Evolutionary conservation across 106 monocot genomes (phyloP).

Genomic region (Acorus calamus): DNA sequence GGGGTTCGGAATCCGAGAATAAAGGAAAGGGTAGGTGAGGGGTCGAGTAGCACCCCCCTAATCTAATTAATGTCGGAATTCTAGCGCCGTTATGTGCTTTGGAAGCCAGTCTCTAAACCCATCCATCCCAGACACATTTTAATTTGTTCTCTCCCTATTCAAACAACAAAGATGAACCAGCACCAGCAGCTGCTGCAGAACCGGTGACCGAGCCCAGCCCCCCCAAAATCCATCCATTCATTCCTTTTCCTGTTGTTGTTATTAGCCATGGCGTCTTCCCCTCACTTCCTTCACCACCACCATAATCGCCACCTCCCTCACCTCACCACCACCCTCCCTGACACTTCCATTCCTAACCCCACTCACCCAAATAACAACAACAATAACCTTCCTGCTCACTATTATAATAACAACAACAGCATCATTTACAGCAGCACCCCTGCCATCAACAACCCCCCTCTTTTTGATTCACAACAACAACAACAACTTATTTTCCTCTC

Average conservation of each 20-base stretch:
- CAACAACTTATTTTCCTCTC: no score
- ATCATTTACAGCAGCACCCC: slow-evolving; percentile 4
- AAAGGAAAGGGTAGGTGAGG: no score
- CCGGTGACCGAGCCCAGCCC: not conserved
- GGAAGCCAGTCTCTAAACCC: no score
- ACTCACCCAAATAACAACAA: not conserved
- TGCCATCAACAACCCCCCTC: not conserved
- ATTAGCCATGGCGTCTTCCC: not conserved
- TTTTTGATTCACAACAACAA: no score
- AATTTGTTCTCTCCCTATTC: no score
- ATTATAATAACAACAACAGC: slow-evolving; percentile 13
- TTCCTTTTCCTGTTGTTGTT: slow-evolving; percentile 5
- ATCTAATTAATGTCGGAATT: no score
- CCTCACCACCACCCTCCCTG: not conserved
- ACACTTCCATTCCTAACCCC: not conserved
- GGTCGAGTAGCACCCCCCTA: no score
- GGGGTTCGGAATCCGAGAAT: no score
- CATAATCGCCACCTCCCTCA: slow-evolving; percentile 1
- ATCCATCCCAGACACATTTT: no score
- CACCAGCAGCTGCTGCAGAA: not conserved
- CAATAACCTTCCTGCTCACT: not conserved
- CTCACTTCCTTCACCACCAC: slow-evolving; percentile 1
- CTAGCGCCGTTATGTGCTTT: no score
- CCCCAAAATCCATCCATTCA: not conserved
- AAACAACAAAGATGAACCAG: no score